These are phyloP conservation scores for Pythium dissimile DNA, from an alignment of 352 stramenopile genomes.

Conservation along the genomic window DNA sequence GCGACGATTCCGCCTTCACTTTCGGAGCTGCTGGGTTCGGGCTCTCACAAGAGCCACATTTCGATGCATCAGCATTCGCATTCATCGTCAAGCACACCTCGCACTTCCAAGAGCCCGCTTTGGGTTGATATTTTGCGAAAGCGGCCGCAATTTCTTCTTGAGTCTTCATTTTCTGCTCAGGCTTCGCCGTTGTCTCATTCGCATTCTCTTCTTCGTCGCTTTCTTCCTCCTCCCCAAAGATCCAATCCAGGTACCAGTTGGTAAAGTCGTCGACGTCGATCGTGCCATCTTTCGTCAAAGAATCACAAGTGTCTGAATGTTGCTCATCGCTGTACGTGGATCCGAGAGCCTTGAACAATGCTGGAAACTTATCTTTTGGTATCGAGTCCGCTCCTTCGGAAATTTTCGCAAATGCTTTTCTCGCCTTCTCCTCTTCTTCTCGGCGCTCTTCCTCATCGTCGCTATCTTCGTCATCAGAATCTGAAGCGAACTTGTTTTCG, in stretches of 20 bases:
- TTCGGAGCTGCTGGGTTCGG: conserved; percentile 43
- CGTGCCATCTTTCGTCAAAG: conserved; percentile 42
- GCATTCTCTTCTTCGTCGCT: conserved; percentile 41
- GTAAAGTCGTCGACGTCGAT: conserved; percentile 54
- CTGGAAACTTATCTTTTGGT: conserved; percentile 35
- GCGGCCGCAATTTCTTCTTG: conserved; percentile 45
- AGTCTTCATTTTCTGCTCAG: conserved; percentile 39
- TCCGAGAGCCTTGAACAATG: conserved; percentile 56
- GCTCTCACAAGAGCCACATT: conserved; percentile 47
- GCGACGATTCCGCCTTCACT: conserved; percentile 4
- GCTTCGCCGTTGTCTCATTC: not conserved
- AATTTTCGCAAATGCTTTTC: conserved; percentile 39
- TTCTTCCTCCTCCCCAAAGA: conserved; percentile 47
- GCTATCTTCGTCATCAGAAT: conserved; percentile 43
- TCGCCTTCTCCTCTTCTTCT: conserved; percentile 57
- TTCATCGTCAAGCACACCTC: conserved; percentile 46
- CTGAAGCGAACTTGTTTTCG: conserved; percentile 56
- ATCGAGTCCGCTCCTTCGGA: conserved; percentile 31
- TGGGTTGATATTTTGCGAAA: conserved; percentile 44
- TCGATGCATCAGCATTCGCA: conserved; percentile 25
- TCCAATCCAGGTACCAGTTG: conserved; percentile 60
- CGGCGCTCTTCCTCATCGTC: conserved; percentile 62
- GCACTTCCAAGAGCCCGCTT: conserved; percentile 64
- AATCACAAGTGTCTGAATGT: conserved; percentile 34
- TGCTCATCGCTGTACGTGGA: conserved; percentile 56